A percentile compares a stretch with the other conserved stretches of the same genome.
Conservation (phyloP, 2,329 filamentous ascomycete genomes). For the Paecilomyces sp. region DNA sequence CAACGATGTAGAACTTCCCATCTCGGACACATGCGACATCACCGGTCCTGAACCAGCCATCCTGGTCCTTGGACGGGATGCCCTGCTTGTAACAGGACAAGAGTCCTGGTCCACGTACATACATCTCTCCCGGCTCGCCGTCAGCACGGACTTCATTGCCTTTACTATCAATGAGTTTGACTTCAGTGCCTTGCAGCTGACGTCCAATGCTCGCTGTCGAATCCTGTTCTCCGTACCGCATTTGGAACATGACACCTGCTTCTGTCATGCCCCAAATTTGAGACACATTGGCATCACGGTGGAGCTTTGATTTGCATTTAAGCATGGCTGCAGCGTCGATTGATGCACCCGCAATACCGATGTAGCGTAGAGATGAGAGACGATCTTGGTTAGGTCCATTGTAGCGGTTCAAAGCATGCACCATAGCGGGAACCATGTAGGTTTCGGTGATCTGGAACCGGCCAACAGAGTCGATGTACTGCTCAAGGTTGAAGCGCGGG, state of each 20-base stretch:
- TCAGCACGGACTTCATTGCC: constrained; percentile 22
- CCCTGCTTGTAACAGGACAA: constrained; percentile 32
- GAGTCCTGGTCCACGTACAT: constrained; percentile 30
- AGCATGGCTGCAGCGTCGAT: constrained; percentile 36
- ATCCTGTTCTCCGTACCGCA: constrained; percentile 32
- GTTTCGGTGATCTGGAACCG: constrained; percentile 42
- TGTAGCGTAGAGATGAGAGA: constrained; percentile 36
- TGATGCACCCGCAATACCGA: constrained; percentile 45
- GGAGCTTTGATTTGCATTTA: constrained; percentile 35
- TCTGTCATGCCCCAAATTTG: constrained; percentile 53
- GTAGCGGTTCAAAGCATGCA: constrained; percentile 28
- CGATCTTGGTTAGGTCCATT: constrained; percentile 15
- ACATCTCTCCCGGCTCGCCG: constrained; percentile 32
- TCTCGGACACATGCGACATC: constrained; percentile 32
- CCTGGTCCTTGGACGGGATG: constrained; percentile 23
- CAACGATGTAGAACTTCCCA: constrained; percentile 33
- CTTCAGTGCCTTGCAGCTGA: constrained; percentile 33
- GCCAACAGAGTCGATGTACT: constrained; percentile 33
- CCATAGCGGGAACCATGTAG: constrained; percentile 42
- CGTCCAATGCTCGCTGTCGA: constrained; percentile 42
- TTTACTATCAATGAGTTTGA: constrained; percentile 28
- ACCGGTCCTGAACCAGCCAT: constrained; percentile 39
- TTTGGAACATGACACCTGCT: constrained; percentile 39
- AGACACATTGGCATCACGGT: constrained; percentile 33
- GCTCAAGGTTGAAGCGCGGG: constrained; percentile 36